Evolutionary conservation across 2,329 filamentous ascomycete genomes (phyloP), one percentile per base, ranked within the genome.

Genomic region (Penicillium sp.): DNA sequence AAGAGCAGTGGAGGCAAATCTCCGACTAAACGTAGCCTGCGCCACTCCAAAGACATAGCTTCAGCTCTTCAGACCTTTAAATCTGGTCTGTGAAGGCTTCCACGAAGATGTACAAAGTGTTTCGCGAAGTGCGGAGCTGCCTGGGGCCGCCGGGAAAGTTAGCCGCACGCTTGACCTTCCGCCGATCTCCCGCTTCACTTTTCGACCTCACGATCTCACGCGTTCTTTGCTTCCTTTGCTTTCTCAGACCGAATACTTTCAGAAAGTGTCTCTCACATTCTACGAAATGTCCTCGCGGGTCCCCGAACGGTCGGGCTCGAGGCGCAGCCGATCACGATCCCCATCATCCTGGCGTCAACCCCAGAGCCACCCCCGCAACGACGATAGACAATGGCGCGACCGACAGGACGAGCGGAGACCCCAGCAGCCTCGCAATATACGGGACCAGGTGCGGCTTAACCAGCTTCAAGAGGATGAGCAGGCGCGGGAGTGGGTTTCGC

Each of bases 401-500:
- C 62, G 62, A 56, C 62, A 55, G 47, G 62, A 64, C 14, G 55
- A 66, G 53, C 60, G 61, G 18, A 55, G 58, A 5, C 56, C 52
- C 1, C 63, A 61, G 14, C 69, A 64, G 49, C 53, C 61, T 24
- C 63, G 69, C 31, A 66, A 63, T 46, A 70, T 71, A 63, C 74
- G 69, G 54, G 76, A 78, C 30, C 76, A 78, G 58, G 68, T 74
- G 44, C 73, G 72, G 5, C 64, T 76, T 45, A 79, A 79, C 51
- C 73, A 78, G 63, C 74, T 89, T 55, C 87, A 87, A 51, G 83
- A 90, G 67, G 88, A 91, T 63, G 86, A 92, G 66, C 87, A 90
- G 67, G 88, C 86, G 59, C 80, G 85, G 24, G 82, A 87, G 66
- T 99, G 94, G 80, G 89, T 97, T 18, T 89, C 92, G 46, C 89